Conservation (phyloP, 108 stramenopile genomes). For the Fistulifera pelliculosa region DNA sequence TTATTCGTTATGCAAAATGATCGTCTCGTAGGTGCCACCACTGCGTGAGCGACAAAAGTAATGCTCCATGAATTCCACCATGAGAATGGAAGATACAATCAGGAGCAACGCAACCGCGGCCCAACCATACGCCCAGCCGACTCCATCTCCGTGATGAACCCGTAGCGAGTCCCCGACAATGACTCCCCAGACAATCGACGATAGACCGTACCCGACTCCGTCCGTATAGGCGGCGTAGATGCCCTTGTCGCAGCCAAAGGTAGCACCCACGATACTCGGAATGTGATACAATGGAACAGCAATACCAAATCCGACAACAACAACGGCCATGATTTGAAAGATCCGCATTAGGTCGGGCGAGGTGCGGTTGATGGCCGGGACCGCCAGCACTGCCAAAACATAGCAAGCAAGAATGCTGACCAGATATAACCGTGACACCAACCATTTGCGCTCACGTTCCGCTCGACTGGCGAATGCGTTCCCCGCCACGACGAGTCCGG, state of each 20-base stretch:
- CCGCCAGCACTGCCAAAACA: conserved; percentile 51
- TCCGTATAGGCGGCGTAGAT: conserved; percentile 66
- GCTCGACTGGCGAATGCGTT: conserved; percentile 39
- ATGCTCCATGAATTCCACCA: conserved; percentile 75
- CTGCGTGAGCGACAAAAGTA: conserved; percentile 43
- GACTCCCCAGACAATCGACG: conserved; percentile 58
- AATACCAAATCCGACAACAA: conserved; percentile 55
- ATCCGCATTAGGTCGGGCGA: conserved; percentile 49
- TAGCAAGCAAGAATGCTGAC: conserved; percentile 62
- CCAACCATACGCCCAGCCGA: conserved; percentile 82
- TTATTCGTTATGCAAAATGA: conserved; percentile 42
- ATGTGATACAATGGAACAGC: conserved; percentile 74
- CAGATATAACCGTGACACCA: conserved; percentile 61
- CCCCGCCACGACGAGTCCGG: conserved; percentile 60
- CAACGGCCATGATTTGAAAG: conserved; percentile 50
- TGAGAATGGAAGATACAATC: conserved; percentile 58
- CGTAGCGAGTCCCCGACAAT: conserved; percentile 40
- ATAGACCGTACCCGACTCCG: conserved; percentile 58
- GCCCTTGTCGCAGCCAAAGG: conserved; percentile 67
- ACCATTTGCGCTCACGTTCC: conserved; percentile 48
- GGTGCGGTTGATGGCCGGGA: conserved; percentile 36
- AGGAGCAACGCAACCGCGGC: conserved; percentile 68
- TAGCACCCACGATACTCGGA: conserved; percentile 61
- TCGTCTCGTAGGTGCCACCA: conserved; percentile 40
- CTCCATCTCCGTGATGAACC: conserved; percentile 32